Evolutionary conservation across 345 rosid genomes (phyloP).

Genomic region (Limnanthes douglasii): DNA sequence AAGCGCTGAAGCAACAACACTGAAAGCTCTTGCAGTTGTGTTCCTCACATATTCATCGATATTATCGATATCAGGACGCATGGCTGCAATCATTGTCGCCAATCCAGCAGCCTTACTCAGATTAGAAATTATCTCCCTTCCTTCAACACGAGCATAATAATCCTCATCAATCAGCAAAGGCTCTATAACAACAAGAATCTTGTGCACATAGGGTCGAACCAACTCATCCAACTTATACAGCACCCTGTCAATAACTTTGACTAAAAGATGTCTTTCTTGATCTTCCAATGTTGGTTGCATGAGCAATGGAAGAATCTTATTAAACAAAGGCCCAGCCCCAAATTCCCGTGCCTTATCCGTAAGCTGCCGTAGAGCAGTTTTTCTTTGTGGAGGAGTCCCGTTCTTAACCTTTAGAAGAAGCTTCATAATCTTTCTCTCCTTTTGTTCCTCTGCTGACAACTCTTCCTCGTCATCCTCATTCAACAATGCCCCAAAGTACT

Average conservation of each 20-base stretch:
- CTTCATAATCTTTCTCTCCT: conserved; percentile 96
- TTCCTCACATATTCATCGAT: conserved; percentile 97
- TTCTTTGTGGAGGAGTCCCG: conserved; percentile 97
- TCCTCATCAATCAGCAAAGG: conserved; percentile 98
- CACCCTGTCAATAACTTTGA: conserved; percentile 92
- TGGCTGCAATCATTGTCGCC: conserved; percentile 99
- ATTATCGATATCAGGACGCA: conserved; percentile 99
- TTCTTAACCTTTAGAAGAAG: conserved; percentile 91
- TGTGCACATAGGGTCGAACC: conserved; percentile 94
- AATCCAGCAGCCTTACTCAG: conserved; percentile 97
- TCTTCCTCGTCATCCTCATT: conserved; percentile 93
- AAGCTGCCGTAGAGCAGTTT: conserved; percentile 92
- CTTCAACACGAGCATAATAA: conserved; percentile 99
- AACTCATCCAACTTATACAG: conserved; percentile 90
- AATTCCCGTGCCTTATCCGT: conserved; percentile 96
- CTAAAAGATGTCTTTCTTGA: conserved; percentile 98
- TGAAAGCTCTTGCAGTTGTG: conserved; percentile 98
- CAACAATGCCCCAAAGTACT: conserved; percentile 74
- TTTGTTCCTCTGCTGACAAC: conserved; percentile 84
- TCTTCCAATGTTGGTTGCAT: conserved; percentile 99
- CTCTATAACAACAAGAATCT: conserved; percentile 97
- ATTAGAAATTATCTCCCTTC: conserved; percentile 96
- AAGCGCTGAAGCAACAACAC: conserved; percentile 98
- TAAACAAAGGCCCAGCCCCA: conserved; percentile 94
- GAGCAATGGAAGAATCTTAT: conserved; percentile 76